Base-by-base conservation (phyloP, 495 filamentous ascomycete genomes). In the Penicillium mononematosum region DNA sequence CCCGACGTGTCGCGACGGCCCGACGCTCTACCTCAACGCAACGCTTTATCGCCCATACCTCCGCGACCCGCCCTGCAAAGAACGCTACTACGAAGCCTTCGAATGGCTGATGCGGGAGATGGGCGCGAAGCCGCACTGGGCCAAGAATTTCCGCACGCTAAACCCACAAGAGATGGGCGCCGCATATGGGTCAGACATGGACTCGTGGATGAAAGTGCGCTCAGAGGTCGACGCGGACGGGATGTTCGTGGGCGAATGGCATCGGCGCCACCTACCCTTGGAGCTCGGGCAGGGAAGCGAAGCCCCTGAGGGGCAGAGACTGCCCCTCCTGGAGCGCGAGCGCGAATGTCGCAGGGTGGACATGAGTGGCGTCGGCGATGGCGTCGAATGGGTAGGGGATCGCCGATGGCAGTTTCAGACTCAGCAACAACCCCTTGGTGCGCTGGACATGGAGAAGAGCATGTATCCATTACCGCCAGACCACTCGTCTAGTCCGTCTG, bases 101-200 rank as follows among this genome's bases (percentile, higher is more conserved):
- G 94, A 98, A 77, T 94, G 85, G 78, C 84, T 98, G 46, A 98
- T 98, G 94, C 85, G 85, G 34, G 89, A 96, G 50, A 74, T 96
- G 54, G 90, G 88, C 53, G 94, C 90, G n/a, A 79, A 81, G 46
- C 94, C 94, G 32, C 94, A 98, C 71, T 98, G 94, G 92, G 94
- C 95, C 7, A 98, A 98, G 81, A 96, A 96, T 64, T 98, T 96
- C 71, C 75, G 77, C 27, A 55, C 66, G 5, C 80, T 82, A 16
- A 78, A 79, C 14, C 73, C 75, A 1, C 78, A 80, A 9, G 76
- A 79, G 38, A 54, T 77, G 56, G 66, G 62, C 25, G 59, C 67
- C 1, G 68, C 81, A 67, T 85, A 85, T 64, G 80, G 81, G 8
- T 64, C 76, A 6, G 67, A 82, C 43, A 80, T 94, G 68, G 67